These are phyloP conservation scores for Colletotrichum sp. DNA, from an alignment of 2,329 filamentous ascomycete genomes.

Conservation along the genomic window DNA sequence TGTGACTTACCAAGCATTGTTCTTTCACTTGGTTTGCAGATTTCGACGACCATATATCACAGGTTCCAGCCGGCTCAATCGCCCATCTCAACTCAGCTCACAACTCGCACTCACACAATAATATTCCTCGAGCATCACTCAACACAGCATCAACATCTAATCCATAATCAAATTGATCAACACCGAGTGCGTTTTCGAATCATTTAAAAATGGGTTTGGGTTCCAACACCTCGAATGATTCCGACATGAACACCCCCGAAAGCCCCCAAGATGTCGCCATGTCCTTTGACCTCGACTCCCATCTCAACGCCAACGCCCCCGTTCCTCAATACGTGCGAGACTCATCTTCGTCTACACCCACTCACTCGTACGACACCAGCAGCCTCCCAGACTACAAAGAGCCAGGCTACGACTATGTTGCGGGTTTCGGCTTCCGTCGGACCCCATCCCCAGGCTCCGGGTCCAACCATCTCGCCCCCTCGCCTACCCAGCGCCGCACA, in stretches of 20 bases:
- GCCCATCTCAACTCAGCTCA: not conserved
- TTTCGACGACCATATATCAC: not conserved
- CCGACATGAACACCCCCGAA: not conserved
- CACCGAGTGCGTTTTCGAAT: not conserved
- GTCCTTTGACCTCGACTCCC: not conserved
- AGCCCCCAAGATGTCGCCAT: not conserved
- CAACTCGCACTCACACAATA: not conserved
- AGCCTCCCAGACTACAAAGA: not conserved
- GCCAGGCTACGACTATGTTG: not conserved
- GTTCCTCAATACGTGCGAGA: not conserved
- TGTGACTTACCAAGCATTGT: not conserved
- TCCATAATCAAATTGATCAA: not conserved
- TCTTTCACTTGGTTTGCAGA: not conserved
- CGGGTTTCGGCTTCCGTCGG: not conserved
- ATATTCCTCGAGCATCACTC: not conserved
- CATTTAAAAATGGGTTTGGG: fast-evolving
- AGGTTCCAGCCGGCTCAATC: not conserved
- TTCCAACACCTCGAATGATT: not conserved
- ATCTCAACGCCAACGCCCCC: not conserved
- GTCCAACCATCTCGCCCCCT: not conserved
- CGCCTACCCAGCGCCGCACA: not conserved
- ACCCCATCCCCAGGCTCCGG: not conserved
- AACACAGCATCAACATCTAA: not conserved
- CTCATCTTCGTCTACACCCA: not conserved
- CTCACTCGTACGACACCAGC: not conserved